Conservation (phyloP, 305 asterid genomes). For the Salvia sclarea region DNA sequence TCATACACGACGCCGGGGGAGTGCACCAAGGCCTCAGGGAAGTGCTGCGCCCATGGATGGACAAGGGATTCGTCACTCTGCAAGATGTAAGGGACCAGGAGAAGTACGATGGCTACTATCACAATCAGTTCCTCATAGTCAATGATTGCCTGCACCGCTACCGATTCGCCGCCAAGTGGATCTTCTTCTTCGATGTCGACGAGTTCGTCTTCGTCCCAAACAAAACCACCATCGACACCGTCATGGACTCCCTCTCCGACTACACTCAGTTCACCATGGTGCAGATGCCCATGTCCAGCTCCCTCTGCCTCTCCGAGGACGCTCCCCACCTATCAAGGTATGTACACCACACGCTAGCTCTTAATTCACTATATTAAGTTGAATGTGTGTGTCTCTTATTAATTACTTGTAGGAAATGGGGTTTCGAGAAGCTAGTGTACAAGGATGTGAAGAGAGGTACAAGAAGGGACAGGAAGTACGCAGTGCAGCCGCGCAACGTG, state of each 20-base stretch:
- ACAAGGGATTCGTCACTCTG: conserved; percentile 65
- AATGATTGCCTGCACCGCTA: conserved; percentile 80
- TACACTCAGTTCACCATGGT: conserved; percentile 73
- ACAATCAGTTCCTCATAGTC: conserved; percentile 76
- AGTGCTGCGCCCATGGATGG: conserved; percentile 80
- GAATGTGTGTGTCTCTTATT: too few species aligned
- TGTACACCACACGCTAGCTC: too few species aligned
- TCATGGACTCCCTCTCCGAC: conserved; percentile 51
- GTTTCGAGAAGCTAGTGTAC: conserved; percentile 85
- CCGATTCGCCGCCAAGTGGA: conserved; percentile 65
- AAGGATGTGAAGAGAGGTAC: conserved; percentile 63
- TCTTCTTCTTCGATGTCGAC: conserved; percentile 84
- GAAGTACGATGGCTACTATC: conserved; percentile 80
- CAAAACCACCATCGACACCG: conserved; percentile 55
- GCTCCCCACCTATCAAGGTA: conserved; percentile 60
- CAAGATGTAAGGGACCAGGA: conserved; percentile 82
- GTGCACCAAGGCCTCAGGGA: conserved; percentile 58
- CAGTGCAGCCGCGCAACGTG: conserved; percentile 74
- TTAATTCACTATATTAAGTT: too few species aligned
- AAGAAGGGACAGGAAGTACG: conserved; percentile 75
- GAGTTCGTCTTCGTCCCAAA: conserved; percentile 69
- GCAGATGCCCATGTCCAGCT: conserved; percentile 80
- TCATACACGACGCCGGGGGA: conserved; percentile 87
- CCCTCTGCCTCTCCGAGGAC: conserved; percentile 66
- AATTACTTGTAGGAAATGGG: conserved; percentile 94